Percentiles rank a stretch among this genome's conserved stretches.
phyloP scores from a whole-genome alignment of 176 grass and related monocot genomes.

The Zoysia pacifica region DNA sequence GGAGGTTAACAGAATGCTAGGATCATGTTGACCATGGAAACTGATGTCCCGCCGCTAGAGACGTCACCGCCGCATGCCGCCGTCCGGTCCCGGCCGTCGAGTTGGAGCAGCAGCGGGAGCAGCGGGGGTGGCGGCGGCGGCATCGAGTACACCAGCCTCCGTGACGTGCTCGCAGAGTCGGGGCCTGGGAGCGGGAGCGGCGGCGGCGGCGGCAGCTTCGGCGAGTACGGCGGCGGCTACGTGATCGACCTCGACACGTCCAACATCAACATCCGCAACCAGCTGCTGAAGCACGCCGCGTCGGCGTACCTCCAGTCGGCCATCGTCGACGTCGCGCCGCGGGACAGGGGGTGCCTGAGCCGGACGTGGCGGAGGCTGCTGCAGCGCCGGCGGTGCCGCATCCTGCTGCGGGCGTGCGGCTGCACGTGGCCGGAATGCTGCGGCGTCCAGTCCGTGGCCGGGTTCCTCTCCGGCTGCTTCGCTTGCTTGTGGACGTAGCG shows the following conservation, averaged over 20 bases:
- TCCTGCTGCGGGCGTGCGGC: conserved; percentile 27
- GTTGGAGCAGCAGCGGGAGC: conserved; percentile 33
- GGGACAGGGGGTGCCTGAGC: conserved; percentile 44
- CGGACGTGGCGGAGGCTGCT: conserved; percentile 37
- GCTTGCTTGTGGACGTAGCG: conserved; percentile 34
- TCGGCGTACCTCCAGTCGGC: conserved; percentile 73
- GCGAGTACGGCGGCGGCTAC: neutral
- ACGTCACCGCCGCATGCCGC: neutral
- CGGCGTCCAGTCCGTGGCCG: conserved; percentile 1
- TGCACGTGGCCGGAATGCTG: neutral
- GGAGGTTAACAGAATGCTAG: neutral
- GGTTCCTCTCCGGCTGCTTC: conserved; percentile 27
- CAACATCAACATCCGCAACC: conserved; percentile 69
- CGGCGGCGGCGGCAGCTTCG: conserved; percentile 6
- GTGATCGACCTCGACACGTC: conserved; percentile 45
- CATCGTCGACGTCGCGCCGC: conserved; percentile 39
- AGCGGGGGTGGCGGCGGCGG: conserved; percentile 21
- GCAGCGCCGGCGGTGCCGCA: conserved; percentile 30
- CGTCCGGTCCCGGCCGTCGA: conserved; percentile 35
- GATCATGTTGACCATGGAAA: conserved; percentile 41
- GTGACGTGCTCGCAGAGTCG: conserved; percentile 52
- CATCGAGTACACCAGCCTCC: conserved; percentile 68
- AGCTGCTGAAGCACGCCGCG: conserved; percentile 66
- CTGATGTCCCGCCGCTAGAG: conserved; percentile 41
- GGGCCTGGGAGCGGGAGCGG: neutral